phyloP scores from a whole-genome alignment of 768 basidiomycete species.

The Naematelia encephala region DNA sequence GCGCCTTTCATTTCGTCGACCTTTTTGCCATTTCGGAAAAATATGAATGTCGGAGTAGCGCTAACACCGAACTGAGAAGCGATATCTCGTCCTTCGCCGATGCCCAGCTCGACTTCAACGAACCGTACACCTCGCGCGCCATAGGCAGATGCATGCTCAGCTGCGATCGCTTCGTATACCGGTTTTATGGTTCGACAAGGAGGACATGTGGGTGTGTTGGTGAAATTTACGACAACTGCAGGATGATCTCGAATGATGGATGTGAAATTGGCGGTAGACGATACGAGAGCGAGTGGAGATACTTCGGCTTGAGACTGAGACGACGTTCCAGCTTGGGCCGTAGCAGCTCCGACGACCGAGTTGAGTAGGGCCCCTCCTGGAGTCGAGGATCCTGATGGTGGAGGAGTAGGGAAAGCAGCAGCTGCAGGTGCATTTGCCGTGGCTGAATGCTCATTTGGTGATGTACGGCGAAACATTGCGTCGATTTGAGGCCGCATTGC shows the following conservation, averaged over 20 bases:
- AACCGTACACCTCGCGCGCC: conserved; percentile 55
- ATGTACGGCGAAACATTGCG: conserved; percentile 70
- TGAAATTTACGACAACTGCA: conserved; percentile 78
- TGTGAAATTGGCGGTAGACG: conserved; percentile 65
- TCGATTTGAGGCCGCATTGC: conserved; percentile 87
- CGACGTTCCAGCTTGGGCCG: conserved; percentile 41
- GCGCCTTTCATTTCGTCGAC: conserved; percentile 41
- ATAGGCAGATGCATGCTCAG: conserved; percentile 54
- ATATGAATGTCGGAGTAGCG: conserved; percentile 84
- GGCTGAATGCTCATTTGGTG: conserved; percentile 53
- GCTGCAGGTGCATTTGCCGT: conserved; percentile 7
- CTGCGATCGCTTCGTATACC: conserved; percentile 72
- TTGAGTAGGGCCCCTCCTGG: conserved; percentile 56
- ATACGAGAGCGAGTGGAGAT: conserved; percentile 29
- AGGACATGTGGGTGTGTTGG: conserved; percentile 65
- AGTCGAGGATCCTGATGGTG: conserved; percentile 46
- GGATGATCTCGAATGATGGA: conserved; percentile 64
- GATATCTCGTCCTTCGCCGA: conserved; percentile 63
- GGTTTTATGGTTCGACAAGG: conserved; percentile 84
- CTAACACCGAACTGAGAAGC: conserved; percentile 64
- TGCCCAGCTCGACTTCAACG: conserved; percentile 75
- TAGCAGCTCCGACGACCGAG: conserved; percentile 46
- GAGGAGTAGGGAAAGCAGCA: conserved; percentile 36
- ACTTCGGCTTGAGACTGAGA: conserved; percentile 12
- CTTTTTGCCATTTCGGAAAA: conserved; percentile 65